These are phyloP conservation scores for Priceomyces fermenticarens DNA, from an alignment of 805 yeast genomes.

Conservation along the genomic window DNA sequence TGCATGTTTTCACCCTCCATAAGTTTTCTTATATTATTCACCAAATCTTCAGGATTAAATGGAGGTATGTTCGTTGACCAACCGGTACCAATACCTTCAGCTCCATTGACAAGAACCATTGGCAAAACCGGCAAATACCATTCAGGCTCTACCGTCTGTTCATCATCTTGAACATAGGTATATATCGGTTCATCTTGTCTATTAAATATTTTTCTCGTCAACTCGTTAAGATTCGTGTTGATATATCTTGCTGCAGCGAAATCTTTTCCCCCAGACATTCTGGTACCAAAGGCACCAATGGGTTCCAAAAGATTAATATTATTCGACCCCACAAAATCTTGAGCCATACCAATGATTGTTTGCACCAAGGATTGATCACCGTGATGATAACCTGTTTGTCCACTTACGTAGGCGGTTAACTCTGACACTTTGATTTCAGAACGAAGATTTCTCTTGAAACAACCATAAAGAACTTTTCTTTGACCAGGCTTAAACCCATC, in stretches of 20 bases:
- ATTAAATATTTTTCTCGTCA: constrained; percentile 75
- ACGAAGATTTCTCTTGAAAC: constrained; percentile 74
- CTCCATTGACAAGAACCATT: constrained; percentile 90
- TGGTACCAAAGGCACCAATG: constrained; percentile 93
- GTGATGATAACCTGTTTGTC: constrained; percentile 90
- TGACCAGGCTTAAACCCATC: constrained; percentile 98
- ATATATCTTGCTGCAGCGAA: constrained; percentile 98
- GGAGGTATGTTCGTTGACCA: constrained; percentile 95
- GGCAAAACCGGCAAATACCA: constrained; percentile 95
- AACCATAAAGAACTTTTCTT: constrained; percentile 86
- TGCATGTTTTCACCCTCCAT: constrained; percentile 69
- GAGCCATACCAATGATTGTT: constrained; percentile 92
- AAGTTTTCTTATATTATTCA: constrained; percentile 65
- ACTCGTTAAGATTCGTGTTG: constrained; percentile 74
- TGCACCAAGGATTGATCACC: constrained; percentile 87
- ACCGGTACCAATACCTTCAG: constrained; percentile 98
- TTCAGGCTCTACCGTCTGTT: constrained; percentile 89
- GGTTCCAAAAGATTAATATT: constrained; percentile 83
- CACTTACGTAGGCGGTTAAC: constrained; percentile 85
- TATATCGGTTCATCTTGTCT: constrained; percentile 76
- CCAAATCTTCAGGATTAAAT: constrained; percentile 82
- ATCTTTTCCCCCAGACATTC: constrained; percentile 97
- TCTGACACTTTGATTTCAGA: constrained; percentile 87
- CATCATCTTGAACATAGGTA: constrained; percentile 86
- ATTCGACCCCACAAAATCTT: constrained; percentile 90